Evolutionary conservation across 1,139 yeast genomes (phyloP).

Genomic region (Hanseniaspora uvarum): DNA sequence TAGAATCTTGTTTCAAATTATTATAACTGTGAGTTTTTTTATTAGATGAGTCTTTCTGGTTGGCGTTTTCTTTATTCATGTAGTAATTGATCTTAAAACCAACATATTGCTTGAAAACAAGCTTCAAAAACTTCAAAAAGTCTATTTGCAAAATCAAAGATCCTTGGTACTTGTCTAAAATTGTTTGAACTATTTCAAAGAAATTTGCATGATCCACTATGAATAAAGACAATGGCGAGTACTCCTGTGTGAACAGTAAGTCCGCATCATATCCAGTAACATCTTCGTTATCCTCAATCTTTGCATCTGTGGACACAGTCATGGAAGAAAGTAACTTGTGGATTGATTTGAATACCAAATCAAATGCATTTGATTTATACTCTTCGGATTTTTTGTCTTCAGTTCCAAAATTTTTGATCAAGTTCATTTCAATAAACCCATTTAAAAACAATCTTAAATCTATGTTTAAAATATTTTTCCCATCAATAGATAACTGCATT

Average conservation of each 20-base stretch:
- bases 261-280: not conserved
- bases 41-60: not conserved
- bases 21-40: slow-evolving; percentile 1
- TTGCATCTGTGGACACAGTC: not conserved
- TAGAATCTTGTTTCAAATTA: not conserved
- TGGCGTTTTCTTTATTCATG: not conserved
- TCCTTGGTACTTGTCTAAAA: slow-evolving; percentile 28
- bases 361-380: slow-evolving; percentile 3
- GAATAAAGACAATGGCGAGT: slow-evolving; percentile 16
- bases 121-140: slow-evolving; percentile 28
- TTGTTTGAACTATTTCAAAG: slow-evolving; percentile 6
- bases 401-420: not conserved
- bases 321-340: slow-evolving; percentile 12
- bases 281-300: not conserved
- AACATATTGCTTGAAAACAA: slow-evolving; percentile 17
- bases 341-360: slow-evolving; percentile 12
- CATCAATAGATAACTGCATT: not conserved
- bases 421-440: slow-evolving; percentile 14
- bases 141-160: slow-evolving; percentile 31
- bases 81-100: slow-evolving; percentile 14
- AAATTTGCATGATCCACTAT: slow-evolving; percentile 16
- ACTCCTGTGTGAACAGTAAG: not conserved
- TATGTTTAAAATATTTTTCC: not conserved
- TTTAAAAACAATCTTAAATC: slow-evolving; percentile 10
- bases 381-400: not conserved